Evolutionary conservation across 2,329 filamentous ascomycete species (phyloP).

Genomic region (Talaromyces sp.): DNA sequence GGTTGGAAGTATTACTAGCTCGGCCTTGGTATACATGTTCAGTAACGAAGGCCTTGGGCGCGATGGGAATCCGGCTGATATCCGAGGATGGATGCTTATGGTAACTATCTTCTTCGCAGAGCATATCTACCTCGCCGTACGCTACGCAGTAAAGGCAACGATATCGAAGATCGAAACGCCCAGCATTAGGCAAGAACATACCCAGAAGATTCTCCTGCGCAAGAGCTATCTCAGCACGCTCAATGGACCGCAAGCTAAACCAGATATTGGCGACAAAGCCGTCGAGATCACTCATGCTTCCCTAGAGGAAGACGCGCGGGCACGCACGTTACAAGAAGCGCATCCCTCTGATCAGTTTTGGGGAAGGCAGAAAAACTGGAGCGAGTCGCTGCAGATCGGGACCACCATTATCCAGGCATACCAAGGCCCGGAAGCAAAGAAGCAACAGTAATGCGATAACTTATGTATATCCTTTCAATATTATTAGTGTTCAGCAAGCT

Average conservation of each 20-base stretch:
- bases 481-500: neutral
- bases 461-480: neutral
- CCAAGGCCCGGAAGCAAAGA: constrained; percentile 24
- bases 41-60: constrained; percentile 55
- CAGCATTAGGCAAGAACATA: constrained; percentile 77
- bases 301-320: constrained; percentile 40
- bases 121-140: constrained; percentile 78
- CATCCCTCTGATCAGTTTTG: constrained; percentile 37
- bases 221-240: constrained; percentile 64
- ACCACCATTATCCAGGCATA: constrained; percentile 35
- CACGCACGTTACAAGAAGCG: constrained; percentile 24
- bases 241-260: constrained; percentile 1
- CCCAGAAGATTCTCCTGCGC: constrained; percentile 73
- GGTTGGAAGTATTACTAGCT: constrained; percentile 84
- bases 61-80: constrained; percentile 46
- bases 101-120: constrained; percentile 80
- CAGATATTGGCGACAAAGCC: neutral
- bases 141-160: constrained; percentile 65
- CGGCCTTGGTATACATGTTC: constrained; percentile 87
- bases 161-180: constrained; percentile 80
- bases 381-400: constrained; percentile 36
- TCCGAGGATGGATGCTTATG: constrained; percentile 75
- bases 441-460: constrained; percentile 23
- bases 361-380: constrained; percentile 41
- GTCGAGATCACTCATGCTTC: constrained; percentile 29